Base-by-base conservation (phyloP, 495 filamentous ascomycete species). In the Aspergillus indologenus region DNA sequence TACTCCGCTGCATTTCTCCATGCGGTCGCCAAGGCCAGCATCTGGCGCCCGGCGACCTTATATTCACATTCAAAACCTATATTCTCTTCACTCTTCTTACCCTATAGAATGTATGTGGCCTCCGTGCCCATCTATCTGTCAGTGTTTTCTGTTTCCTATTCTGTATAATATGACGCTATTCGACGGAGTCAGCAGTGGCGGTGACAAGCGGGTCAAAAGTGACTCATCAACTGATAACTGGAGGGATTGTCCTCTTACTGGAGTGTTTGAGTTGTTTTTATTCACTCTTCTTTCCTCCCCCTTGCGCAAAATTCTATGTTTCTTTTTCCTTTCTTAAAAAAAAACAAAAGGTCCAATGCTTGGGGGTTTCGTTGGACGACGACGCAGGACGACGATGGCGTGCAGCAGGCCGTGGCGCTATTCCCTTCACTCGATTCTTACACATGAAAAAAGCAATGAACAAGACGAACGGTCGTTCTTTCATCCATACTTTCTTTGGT, bases 121-220 rank as follows among this genome's bases (percentile, higher is more conserved):
- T 21, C 48, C 46, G 53, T 47, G 47, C 54, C 20, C 45, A 49
- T 61, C 49, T 49, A 48, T 24, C 24, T 47, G 48, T 61, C 26
- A 54, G 42, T 56, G 45, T 61, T 60, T 29, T 48, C 40, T 24
- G 50, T 55, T 66, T 58, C 54, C 59, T 56, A 60, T 67, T 60
- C 59, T 67, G 62, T 68, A 65, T 63, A 65, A 61, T 67, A 68
- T 57, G 53, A 45, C 46, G 42, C 48, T 59, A 21, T 57, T 55
- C 26, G 56, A 60, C 48, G 48, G 55, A 60, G 46, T 22, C 57
- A 57, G 22, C 55, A 55, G 60, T 59, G 61, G 59, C 54, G 57
- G 59, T 57, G 57, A 57, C 56, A 59, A 60, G 57, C 60, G 46
- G 51, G 56, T 61, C 53, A 67, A 67, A 67, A 64, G 60, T 62